Conservation (phyloP, 2,329 filamentous ascomycete genomes). For the Apiospora phragmitis region DNA sequence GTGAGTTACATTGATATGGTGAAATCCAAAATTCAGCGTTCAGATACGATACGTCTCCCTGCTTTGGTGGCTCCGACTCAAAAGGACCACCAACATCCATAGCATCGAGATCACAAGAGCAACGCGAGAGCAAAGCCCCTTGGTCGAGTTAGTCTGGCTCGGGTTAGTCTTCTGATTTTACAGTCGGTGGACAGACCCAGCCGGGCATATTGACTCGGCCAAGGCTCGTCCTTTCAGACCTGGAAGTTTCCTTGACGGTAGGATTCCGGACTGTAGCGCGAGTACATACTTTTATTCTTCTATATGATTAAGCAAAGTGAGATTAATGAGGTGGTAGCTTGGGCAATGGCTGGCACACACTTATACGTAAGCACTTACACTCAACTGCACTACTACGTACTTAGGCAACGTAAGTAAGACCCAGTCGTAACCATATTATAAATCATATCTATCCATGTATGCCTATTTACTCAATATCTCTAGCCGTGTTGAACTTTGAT, state of each 20-base stretch:
- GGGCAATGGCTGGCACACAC: too few relatives aligned
- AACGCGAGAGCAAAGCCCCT: slow-evolving; percentile 55
- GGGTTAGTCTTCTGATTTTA: slow-evolving; percentile 23
- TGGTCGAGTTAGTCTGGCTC: slow-evolving; percentile 19
- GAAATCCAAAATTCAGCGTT: slow-evolving; percentile 42
- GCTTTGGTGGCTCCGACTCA: slow-evolving; percentile 34
- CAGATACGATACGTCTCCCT: slow-evolving; percentile 66
- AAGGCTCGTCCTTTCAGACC: slow-evolving; percentile 63
- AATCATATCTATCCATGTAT: too few relatives aligned
- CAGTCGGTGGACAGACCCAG: slow-evolving; percentile 21
- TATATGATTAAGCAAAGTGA: background rate
- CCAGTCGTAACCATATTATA: too few relatives aligned
- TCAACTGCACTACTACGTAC: too few relatives aligned
- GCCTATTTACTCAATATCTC: too few relatives aligned
- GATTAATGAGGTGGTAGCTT: background rate
- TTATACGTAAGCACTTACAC: too few relatives aligned
- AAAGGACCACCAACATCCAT: slow-evolving; percentile 34
- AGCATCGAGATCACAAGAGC: slow-evolving; percentile 59
- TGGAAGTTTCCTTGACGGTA: slow-evolving; percentile 52
- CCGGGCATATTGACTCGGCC: slow-evolving; percentile 12
- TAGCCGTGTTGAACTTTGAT: too few relatives aligned
- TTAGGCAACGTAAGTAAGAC: too few relatives aligned
- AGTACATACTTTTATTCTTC: slow-evolving; percentile 47
- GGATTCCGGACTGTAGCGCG: slow-evolving; percentile 64
- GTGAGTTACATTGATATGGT: background rate